Conservation (phyloP, 352 stramenopile species). For the Phytophthora rubi region DNA sequence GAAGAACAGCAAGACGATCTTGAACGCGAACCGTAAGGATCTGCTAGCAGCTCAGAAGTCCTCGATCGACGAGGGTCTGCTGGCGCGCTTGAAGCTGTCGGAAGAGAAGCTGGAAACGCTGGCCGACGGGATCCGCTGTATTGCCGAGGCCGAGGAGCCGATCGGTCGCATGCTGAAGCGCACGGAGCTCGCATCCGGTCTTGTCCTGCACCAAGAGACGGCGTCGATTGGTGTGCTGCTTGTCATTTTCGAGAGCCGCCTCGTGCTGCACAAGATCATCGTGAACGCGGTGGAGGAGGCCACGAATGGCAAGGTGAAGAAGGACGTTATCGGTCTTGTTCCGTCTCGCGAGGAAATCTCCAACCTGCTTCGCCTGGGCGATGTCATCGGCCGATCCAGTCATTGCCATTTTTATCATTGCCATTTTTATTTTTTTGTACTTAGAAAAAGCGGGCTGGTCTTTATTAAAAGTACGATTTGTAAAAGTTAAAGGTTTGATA, state of each 20-base stretch:
- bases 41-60: conserved; percentile 80
- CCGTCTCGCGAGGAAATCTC: conserved; percentile 94
- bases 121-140: conserved; percentile 94
- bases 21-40: conserved; percentile 94
- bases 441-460: too few species aligned
- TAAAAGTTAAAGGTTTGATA: too few species aligned
- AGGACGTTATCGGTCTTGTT: conserved; percentile 95
- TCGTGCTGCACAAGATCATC: conserved; percentile 94
- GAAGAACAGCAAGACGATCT: conserved; percentile 80
- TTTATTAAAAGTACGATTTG: too few species aligned
- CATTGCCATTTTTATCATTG: too few species aligned
- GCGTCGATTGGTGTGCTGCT: conserved; percentile 97
- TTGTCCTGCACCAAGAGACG: conserved; percentile 95
- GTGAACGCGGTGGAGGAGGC: conserved; percentile 92
- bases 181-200: conserved; percentile 92
- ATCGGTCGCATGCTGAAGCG: conserved; percentile 77
- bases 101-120: conserved; percentile 95
- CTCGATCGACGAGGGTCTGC: conserved; percentile 67
- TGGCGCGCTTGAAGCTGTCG: conserved; percentile 88
- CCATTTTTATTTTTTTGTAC: too few species aligned
- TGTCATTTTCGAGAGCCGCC: conserved; percentile 98
- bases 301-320: conserved; percentile 87
- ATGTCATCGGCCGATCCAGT: conserved; percentile 92
- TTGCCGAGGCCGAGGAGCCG: conserved; percentile 84
- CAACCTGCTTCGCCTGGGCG: conserved; percentile 94